Evolutionary conservation across 768 basidiomycete species (phyloP), one percentile per base, ranked within the genome.

Genomic region (Lentinula sp.): DNA sequence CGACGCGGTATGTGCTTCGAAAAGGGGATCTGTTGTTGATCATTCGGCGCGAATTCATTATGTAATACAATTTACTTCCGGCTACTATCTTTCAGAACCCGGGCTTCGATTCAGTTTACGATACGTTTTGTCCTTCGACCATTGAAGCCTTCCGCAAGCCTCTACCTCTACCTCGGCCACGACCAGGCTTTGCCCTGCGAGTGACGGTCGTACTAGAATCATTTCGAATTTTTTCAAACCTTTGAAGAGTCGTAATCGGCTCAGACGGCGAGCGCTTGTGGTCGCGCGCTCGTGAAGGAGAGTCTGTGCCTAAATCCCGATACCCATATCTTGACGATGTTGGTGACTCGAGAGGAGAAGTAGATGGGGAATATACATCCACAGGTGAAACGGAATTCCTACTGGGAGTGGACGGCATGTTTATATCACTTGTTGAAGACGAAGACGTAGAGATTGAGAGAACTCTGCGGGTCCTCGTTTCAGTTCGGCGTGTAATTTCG

Each of bases 391-490:
- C 34, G 21, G 46, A 59, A 3, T 7, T 21, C 42, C 40, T 40
- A n/a, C 39, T 16, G 9, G 57, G 57, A 4, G 34, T 59, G 7
- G 46, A 32, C 34, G 57, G 57, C 46, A 40, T 49, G 46, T 49
- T 49, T 15, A 37, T 21, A n/a, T 59, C 57, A 50, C 57, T 50
- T 35, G 16, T 59, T 39, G 57, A 59, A 9, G 57, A 59, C 35
- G 34, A 34, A 11, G 57, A 59, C 10, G 57, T 49, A 18, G 57
- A 59, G 31, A 59, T 50, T 11, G 57, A 59, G 13, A 45, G 45
- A 35, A 40, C 28, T 35, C 45, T 59, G 11, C 31, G 11, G 49
- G 39, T 59, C 37, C 32, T 48, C 49, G 21, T 9, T 21, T 32
- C 42, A 4, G 57, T 18, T n/a, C 34, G 15, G 15, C 21, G 32